These are phyloP conservation scores for Aechmea fasciata DNA, from an alignment of 176 grass and related monocot genomes.

Conservation along the genomic window DNA sequence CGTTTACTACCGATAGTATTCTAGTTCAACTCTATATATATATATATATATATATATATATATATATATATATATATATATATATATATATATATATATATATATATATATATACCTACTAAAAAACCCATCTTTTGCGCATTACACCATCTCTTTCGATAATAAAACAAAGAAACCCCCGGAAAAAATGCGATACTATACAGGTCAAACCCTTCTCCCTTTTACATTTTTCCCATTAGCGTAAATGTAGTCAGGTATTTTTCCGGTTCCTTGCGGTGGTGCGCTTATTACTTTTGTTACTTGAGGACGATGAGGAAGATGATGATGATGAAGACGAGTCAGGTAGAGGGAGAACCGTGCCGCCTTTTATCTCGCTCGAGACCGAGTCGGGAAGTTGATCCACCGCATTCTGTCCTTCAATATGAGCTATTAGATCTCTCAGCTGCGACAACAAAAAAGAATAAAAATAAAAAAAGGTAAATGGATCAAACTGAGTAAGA, in stretches of 20 bases:
- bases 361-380: conserved; percentile 30
- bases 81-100: too few species aligned
- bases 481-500: conserved; percentile 6
- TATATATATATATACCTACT: too few species aligned
- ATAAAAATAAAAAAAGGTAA: conserved; percentile 10
- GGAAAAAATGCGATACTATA: too few species aligned
- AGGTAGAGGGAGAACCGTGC: conserved; percentile 19
- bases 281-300: conserved; percentile 5
- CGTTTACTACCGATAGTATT: too few species aligned
- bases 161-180: too few species aligned
- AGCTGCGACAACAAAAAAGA: conserved; percentile 17
- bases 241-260: conserved; percentile 3
- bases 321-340: not conserved
- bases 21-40: too few species aligned
- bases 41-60: too few species aligned
- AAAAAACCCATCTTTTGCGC: too few species aligned
- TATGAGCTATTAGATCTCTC: conserved; percentile 48
- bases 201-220: not conserved
- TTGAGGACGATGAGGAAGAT: conserved; percentile 21
- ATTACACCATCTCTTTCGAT: too few species aligned
- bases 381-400: conserved; percentile 23
- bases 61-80: too few species aligned
- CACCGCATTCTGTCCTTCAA: conserved; percentile 31
- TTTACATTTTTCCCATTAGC: not conserved
- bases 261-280: conserved; percentile 18